Evolutionary conservation across 2,329 filamentous ascomycete genomes (phyloP), one percentile per base, ranked within the genome.

Genomic region (Zymoseptoria tritici): DNA sequence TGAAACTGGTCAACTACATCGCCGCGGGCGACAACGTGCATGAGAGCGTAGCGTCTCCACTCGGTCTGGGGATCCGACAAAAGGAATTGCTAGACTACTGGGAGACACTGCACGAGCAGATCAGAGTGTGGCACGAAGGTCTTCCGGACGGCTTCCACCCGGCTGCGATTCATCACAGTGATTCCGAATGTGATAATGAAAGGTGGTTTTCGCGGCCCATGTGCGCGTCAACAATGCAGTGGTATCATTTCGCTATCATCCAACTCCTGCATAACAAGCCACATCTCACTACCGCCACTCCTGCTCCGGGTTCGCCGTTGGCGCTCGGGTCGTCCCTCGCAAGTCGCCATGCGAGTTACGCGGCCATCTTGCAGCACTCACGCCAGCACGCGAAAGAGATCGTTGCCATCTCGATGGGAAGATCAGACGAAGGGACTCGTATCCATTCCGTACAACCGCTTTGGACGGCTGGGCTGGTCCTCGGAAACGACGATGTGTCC

Each of bases 201-300:
- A 46, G 13, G 13, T 46, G 36, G 36, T 46, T 16, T 7, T 84
- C 71, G 84, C 82, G 0, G 84, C 84, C 2, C 83, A 84, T 1
- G 87, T 87, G 79, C 84, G 86, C 66, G 80, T 80, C 60, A 87
- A 85, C 64, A 19, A 86, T 87, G 79, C 84, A 86, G 65, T 80
- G 79, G 58, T 87, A 85, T 63, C 82, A 87, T 66, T 86, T 87
- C 75, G 83, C 83, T 0, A 79, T 82, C 51, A 83, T 87, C 9
- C 78, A 86, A 4, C 70, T 88, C 0, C 77, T 85, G 11, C 78
- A 85, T 63, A 86, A 87, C 66, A 80, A 82, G 60, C 83, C 82
- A 0, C 77, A 80, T 16, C 80, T 86, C 59, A 81, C 79, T 0
- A 80, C 82, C 19, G 66, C 66, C 7, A 61, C 54, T 24, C 60